These are phyloP conservation scores for Kluyveromyces marxianus DNA, from an alignment of 1,139 yeast species.

Conservation along the genomic window DNA sequence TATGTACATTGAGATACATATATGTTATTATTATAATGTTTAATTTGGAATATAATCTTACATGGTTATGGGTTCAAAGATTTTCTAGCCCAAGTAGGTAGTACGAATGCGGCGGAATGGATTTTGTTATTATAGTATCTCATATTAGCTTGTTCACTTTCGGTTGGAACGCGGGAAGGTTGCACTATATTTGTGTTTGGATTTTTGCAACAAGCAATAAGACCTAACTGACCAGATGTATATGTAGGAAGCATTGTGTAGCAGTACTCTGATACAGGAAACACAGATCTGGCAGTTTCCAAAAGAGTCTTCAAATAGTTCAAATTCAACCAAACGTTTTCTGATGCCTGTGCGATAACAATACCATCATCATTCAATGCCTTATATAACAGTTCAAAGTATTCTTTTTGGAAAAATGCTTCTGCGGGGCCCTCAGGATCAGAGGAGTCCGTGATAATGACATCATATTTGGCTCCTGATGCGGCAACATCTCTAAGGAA, in stretches of 20 bases:
- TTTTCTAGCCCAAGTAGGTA: constrained; percentile 78
- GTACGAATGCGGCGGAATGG: constrained; percentile 72
- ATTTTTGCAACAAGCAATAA: constrained; percentile 73
- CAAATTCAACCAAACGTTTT: constrained; percentile 85
- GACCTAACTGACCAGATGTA: constrained; percentile 93
- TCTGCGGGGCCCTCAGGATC: constrained; percentile 99
- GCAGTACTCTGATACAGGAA: constrained; percentile 68
- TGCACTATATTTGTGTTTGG: constrained; percentile 39
- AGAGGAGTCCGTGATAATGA: constrained; percentile 89
- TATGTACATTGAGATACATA: too few relatives aligned
- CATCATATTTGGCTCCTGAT: constrained; percentile 50
- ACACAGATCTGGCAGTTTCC: constrained; percentile 58
- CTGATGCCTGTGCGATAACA: constrained; percentile 87
- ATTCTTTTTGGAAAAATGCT: constrained; percentile 77
- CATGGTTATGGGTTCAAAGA: constrained; percentile 22
- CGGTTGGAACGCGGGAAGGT: constrained; percentile 48
- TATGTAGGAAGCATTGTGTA: constrained; percentile 91
- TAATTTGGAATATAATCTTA: too few relatives aligned
- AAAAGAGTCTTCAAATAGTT: constrained; percentile 54
- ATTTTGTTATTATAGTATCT: constrained; percentile 67
- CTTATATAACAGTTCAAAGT: constrained; percentile 62
- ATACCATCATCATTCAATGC: constrained; percentile 70
- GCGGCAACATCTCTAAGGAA: constrained; percentile 43
- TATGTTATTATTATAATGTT: too few relatives aligned
- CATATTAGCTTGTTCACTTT: constrained; percentile 47